Percentiles rank a stretch among this genome's conserved stretches.
phyloP scores from a whole-genome alignment of 2,329 filamentous ascomycete genomes.

The Colletotrichum karsti region DNA sequence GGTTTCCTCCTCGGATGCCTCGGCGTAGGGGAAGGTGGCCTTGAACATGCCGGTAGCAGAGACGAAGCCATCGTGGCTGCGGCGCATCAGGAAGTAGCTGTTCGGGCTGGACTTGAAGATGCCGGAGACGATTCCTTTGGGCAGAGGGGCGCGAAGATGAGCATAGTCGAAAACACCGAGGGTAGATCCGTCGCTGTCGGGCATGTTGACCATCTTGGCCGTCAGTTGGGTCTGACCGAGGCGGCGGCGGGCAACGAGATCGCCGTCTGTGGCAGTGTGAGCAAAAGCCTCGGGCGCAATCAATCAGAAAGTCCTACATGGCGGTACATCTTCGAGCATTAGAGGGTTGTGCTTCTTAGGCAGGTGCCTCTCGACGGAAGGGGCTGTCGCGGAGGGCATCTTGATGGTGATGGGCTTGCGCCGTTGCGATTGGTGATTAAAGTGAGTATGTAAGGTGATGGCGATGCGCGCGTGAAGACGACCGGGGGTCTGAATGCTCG shows the following conservation, averaged over 20 bases:
- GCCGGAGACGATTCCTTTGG: constrained; percentile 89
- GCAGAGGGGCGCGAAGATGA: constrained; percentile 90
- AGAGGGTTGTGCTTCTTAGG: constrained; percentile 72
- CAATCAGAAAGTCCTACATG: constrained; percentile 56
- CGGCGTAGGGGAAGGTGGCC: constrained; percentile 84
- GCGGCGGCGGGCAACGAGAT: constrained; percentile 84
- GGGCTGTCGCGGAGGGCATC: constrained; percentile 44
- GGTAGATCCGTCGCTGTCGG: constrained; percentile 76
- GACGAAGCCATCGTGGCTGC: constrained; percentile 84
- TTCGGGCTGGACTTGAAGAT: constrained; percentile 91
- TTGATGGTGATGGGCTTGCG: background rate
- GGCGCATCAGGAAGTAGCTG: constrained; percentile 96
- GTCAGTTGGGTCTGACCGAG: constrained; percentile 92
- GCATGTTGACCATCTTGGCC: constrained; percentile 80
- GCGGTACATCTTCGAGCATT: constrained; percentile 69
- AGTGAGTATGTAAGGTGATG: background rate
- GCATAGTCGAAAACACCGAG: constrained; percentile 94
- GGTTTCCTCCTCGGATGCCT: constrained; percentile 74
- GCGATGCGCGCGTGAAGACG: constrained; percentile 3
- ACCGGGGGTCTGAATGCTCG: background rate
- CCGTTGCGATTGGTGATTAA: constrained; percentile 3
- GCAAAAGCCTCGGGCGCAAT: constrained; percentile 25
- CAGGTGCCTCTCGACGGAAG: constrained; percentile 52
- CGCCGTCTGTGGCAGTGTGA: constrained; percentile 61
- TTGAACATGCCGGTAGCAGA: constrained; percentile 94